These are phyloP conservation scores for Parmelia sp. DNA, from an alignment of 495 filamentous ascomycete genomes.

Conservation along the genomic window DNA sequence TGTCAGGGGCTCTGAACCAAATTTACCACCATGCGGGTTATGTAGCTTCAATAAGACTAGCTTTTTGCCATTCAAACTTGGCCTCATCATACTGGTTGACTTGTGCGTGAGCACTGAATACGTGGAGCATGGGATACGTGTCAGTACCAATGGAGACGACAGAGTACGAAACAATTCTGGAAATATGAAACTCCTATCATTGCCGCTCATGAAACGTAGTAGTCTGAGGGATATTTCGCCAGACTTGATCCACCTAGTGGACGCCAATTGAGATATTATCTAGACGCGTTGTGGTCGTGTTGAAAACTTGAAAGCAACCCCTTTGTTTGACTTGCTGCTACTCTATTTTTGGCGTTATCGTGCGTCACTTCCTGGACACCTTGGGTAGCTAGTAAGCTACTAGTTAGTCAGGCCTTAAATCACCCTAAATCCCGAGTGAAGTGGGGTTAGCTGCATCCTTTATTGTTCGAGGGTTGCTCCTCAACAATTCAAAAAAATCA, in stretches of 20 bases:
- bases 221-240: background rate
- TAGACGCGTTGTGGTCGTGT: background rate
- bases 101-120: no score
- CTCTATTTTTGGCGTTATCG: background rate
- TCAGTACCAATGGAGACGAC: background rate
- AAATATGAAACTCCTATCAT: conserved; percentile 5
- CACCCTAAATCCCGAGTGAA: background rate
- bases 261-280: background rate
- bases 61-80: background rate
- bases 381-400: no score
- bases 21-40: background rate
- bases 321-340: conserved; percentile 14
- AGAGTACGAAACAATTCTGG: conserved; percentile 2
- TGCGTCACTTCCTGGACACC: background rate
- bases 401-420: no score
- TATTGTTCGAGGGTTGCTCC: background rate
- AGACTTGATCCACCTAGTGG: background rate
- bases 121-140: background rate
- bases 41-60: conserved; percentile 7
- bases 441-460: conserved; percentile 18
- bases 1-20: background rate
- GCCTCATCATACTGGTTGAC: no score
- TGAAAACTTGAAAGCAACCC: background rate
- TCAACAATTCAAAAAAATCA: background rate
- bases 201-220: background rate